Evolutionary conservation across 352 stramenopile genomes (phyloP), one percentile per base, ranked within the genome.

Genomic region (Blastocystis hominis): DNA sequence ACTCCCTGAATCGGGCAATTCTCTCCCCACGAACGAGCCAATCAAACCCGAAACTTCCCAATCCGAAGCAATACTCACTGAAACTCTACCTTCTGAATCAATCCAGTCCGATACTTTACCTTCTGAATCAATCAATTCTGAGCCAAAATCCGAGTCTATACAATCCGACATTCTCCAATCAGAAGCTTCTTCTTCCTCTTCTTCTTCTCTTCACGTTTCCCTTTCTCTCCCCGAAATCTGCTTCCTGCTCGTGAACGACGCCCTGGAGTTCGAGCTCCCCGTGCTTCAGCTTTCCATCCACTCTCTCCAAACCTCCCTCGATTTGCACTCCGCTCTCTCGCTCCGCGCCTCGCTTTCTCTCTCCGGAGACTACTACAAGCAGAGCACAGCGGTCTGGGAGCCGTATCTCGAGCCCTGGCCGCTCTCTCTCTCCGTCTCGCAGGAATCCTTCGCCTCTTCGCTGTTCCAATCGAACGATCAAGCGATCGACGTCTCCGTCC

Each of bases 291-390:
- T 87, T 17, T n/a, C 38, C 24, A 9, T 87, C 34, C 36, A 17
- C 30, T 54, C 77, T 42, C 1, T 87, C 17, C 10, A 40, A 10
- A 17, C 36, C 50, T 46, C 75, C 2, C n/a, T 70, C 9, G 30
- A 50, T 84, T 40, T 84, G 44, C 30, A 56, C 17, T 44, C 66
- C 1, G 36, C 30, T 50, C 66, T 77, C 50, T 55, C 66, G 5
- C 3, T 50, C 38, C 30, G 54, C 40, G 44, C 66, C 24, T 59
- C 66, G 7, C 36, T 77, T 15, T 7, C 46, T 75, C 17, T 84
- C 17, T 56, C 54, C 44, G 53, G 50, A 13, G 77, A 87, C 9
- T 87, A 87, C 36, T 87, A 87, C 64, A 87, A 87, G 34, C 40
- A 44, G 38, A 13, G 1, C 5, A n/a, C 40, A 3, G 50, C 62